Evolutionary conservation across 1,284 basidiomycete species (phyloP), one percentile per base, ranked within the genome.

Genomic region (Heterobasidion irregulare): DNA sequence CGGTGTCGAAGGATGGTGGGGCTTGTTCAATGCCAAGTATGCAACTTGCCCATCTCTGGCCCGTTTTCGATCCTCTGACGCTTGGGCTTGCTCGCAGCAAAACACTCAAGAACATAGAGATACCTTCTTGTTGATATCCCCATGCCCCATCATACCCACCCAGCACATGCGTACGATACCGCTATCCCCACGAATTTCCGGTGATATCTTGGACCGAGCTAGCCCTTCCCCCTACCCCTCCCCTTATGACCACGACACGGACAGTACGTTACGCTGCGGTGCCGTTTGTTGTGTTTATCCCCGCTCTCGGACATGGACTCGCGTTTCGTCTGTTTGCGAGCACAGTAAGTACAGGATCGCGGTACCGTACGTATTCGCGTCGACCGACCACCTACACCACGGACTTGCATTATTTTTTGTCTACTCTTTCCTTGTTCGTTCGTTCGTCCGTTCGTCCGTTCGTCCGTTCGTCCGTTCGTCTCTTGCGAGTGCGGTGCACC

Each of bases 1-100:
- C 57, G 93, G 94, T 59, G 94, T 98, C 48, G 94, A 97, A 75
- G 84, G 58, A 56, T 80, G 73, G 64, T 82, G 80, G 85, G 85
- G 86, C 52, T 59, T 88, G 47, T 88, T 86, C 65, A 77, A 83
- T 63, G 62, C 69, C 2, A 73, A 86, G 77, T 80, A 60, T 58
- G 75, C 66, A 18, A 16, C 46, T 47, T 8, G 52, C 19, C 53
- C n/a, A n/a, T 45, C 38, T 35, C 35, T 43, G 35, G 44, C 33
- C 56, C 13, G n/a, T 46, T 19, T 38, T 32, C n/a, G 16, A 10
- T n/a, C 19, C 16, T 50, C 36, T 56, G 56, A 45, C 55, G 49
- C 58, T 64, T 19, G 53, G 55, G 4, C 61, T 60, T 18, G 48
- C 64, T 60, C 60, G 26, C 16, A 74, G 72, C 53, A 64, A 69